Percentiles rank a stretch among this genome's conserved stretches.
Conservation (phyloP, 495 filamentous ascomycete species). For the Parachaetomium inaequale region DNA sequence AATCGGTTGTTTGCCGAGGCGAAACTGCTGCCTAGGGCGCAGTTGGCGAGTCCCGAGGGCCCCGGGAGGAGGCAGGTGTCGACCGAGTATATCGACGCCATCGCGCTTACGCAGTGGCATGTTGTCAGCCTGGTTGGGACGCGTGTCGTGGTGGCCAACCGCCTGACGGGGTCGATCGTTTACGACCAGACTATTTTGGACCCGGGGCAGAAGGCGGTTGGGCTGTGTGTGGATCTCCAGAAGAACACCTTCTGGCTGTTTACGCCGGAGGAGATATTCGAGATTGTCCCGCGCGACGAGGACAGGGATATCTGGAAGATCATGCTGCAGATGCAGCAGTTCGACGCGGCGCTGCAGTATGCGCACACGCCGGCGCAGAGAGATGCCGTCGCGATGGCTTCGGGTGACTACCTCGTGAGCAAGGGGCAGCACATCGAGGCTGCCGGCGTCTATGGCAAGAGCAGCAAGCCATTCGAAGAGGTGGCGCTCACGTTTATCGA, state of each 20-base stretch:
- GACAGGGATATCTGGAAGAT: conserved; percentile 93
- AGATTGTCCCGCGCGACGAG: conserved; percentile 86
- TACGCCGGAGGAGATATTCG: conserved; percentile 82
- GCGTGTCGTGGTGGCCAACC: conserved; percentile 76
- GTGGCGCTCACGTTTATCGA: conserved; percentile 90
- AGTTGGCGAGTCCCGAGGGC: conserved; percentile 65
- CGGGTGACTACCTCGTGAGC: conserved; percentile 77
- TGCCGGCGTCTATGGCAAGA: conserved; percentile 85
- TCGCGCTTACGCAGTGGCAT: conserved; percentile 89
- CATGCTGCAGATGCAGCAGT: conserved; percentile 77
- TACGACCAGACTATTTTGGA: conserved; percentile 86
- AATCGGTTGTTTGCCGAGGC: conserved; percentile 63
- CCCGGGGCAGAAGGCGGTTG: conserved; percentile 69
- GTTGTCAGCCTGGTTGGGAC: conserved; percentile 80
- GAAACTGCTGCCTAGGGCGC: conserved; percentile 68
- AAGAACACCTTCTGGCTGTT: conserved; percentile 98
- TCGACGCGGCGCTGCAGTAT: conserved; percentile 80
- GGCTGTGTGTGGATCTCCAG: conserved; percentile 78
- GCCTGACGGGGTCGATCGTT: conserved; percentile 76
- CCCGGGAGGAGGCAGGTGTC: conserved; percentile 59
- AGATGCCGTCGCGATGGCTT: conserved; percentile 84
- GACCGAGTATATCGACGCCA: conserved; percentile 69
- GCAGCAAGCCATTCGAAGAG: conserved; percentile 94
- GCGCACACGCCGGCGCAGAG: conserved; percentile 69
- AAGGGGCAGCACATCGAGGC: conserved; percentile 81